phyloP scores from a whole-genome alignment of 345 rosid genomes.

The Isatis tinctoria region DNA sequence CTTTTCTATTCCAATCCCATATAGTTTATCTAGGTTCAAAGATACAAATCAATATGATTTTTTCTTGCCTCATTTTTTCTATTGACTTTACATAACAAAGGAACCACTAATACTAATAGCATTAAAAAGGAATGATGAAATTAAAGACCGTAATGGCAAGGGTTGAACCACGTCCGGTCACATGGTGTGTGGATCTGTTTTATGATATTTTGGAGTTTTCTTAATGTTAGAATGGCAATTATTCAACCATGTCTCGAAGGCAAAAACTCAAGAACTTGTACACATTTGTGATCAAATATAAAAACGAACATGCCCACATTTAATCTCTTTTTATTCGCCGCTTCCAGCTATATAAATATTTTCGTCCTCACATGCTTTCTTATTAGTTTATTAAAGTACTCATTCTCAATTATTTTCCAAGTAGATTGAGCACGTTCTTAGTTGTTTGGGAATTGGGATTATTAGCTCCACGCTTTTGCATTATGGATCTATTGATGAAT shows the following conservation, averaged over 20 bases:
- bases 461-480: not conserved
- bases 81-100: not conserved
- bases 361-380: not conserved
- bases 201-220: not conserved
- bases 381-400: not conserved
- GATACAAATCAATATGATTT: not conserved
- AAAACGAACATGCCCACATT: conserved; percentile 11
- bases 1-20: not conserved
- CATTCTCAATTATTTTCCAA: conserved; percentile 1
- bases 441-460: conserved; percentile 1
- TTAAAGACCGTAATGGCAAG: not conserved
- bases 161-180: conserved; percentile 21
- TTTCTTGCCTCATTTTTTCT: not conserved
- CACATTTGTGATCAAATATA: not conserved
- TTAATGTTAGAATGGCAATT: conserved; percentile 7
- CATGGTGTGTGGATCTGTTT: conserved; percentile 26
- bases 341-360: conserved; percentile 20
- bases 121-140: not conserved
- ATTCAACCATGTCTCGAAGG: not conserved
- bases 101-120: not conserved
- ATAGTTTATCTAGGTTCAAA: not conserved
- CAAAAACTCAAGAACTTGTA: conserved; percentile 16
- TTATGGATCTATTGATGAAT: not conserved
- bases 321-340: conserved; percentile 22
- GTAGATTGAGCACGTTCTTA: conserved; percentile 9